phyloP scores from a whole-genome alignment of 257 asterid species.

The Capsicum rhomboideum region DNA sequence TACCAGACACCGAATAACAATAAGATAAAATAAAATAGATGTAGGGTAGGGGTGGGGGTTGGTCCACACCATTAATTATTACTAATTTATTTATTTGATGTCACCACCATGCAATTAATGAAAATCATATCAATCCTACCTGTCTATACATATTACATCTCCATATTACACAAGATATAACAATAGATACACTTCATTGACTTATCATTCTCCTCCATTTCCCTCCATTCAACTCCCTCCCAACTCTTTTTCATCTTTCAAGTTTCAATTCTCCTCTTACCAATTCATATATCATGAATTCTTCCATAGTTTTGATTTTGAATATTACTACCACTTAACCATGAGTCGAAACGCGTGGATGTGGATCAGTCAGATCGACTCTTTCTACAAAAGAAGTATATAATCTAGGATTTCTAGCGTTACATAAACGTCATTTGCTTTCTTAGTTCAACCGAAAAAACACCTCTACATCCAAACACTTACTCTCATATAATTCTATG shows the following conservation, averaged over 20 bases:
- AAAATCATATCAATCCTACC: not conserved
- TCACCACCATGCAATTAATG: not conserved
- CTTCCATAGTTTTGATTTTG: too few relatives aligned
- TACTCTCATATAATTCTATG: not conserved
- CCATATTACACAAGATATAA: not conserved
- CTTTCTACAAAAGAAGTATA: not conserved
- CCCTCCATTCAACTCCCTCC: not conserved
- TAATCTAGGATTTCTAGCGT: rapidly evolving
- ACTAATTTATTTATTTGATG: not conserved
- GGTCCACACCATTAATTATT: not conserved
- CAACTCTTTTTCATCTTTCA: not conserved
- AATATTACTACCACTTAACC: not conserved
- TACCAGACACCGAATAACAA: too few relatives aligned
- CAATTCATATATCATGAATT: not conserved
- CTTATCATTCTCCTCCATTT: not conserved
- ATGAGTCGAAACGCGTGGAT: not conserved
- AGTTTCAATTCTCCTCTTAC: not conserved
- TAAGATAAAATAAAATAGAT: too few relatives aligned
- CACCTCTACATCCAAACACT: not conserved
- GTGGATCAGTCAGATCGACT: not conserved
- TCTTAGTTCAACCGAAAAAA: not conserved
- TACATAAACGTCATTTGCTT: rapidly evolving
- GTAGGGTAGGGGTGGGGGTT: too few relatives aligned
- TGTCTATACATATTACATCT: not conserved
- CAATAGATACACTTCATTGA: not conserved